Percentiles rank a stretch among this genome's conserved stretches.
phyloP scores from a whole-genome alignment of 2,329 filamentous ascomycete genomes.

The Penicillium aurantiogriseum region DNA sequence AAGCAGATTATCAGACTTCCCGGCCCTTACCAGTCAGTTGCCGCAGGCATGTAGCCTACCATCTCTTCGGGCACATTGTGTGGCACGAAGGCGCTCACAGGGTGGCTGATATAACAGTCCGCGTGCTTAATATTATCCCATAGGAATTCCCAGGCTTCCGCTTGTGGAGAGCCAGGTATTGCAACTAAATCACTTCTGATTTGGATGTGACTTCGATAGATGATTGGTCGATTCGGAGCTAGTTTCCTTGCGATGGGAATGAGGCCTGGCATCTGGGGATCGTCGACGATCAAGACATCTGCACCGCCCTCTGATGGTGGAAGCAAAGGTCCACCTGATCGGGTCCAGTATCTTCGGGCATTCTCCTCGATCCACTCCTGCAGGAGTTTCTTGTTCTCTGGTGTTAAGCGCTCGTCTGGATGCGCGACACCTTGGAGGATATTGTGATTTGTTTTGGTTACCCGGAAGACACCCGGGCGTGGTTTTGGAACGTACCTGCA shows the following conservation, averaged over 20 bases:
- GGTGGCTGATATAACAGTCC: conserved; percentile 80
- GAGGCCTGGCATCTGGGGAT: conserved; percentile 79
- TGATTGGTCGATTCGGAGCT: conserved; percentile 71
- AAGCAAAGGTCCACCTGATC: conserved; percentile 64
- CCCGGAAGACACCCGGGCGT: conserved; percentile 73
- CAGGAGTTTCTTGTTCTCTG: conserved; percentile 62
- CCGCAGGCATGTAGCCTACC: conserved; percentile 74
- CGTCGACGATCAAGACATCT: conserved; percentile 74
- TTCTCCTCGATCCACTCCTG: conserved; percentile 72
- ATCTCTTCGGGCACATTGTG: conserved; percentile 62
- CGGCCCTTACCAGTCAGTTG: conserved; percentile 67
- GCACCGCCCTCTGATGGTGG: conserved; percentile 68
- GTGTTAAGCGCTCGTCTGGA: conserved; percentile 62
- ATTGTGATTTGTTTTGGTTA: conserved; percentile 86
- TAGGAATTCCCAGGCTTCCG: conserved; percentile 71
- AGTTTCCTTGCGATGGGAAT: conserved; percentile 71
- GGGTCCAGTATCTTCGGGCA: conserved; percentile 71
- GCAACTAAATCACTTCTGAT: conserved; percentile 71
- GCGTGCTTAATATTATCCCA: conserved; percentile 69
- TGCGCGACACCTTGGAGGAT: conserved; percentile 76
- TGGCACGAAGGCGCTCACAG: conserved; percentile 73
- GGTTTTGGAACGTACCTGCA: conserved; percentile 72
- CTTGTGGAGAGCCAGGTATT: conserved; percentile 63
- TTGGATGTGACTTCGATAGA: conserved; percentile 82
- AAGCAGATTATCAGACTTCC: conserved; percentile 14